phyloP scores from a whole-genome alignment of 2,329 filamentous ascomycete genomes.

The Fusarium duplospermum region DNA sequence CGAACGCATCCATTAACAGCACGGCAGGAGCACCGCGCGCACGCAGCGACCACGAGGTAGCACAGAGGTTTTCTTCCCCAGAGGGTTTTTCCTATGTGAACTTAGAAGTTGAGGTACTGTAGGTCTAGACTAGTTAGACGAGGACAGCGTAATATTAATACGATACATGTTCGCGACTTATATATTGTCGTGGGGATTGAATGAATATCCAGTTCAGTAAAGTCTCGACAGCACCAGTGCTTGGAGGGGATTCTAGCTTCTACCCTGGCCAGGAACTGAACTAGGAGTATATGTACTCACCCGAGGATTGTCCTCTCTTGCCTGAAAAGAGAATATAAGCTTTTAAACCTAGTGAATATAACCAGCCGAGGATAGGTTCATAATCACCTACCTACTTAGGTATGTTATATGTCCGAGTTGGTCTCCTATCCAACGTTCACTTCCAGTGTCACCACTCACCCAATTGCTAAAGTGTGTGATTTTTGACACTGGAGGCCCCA shows the following conservation, averaged over 20 bases:
- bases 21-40: no score
- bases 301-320: not conserved
- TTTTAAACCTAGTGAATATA: not conserved
- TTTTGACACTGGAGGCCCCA: not conserved
- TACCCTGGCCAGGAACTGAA: not conserved
- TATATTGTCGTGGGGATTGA: not conserved
- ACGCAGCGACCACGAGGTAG: no score
- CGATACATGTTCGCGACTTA: not conserved
- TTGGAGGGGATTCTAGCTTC: not conserved
- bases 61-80: no score
- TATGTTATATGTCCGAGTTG: not conserved
- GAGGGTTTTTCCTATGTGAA: no score
- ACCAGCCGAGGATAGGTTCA: not conserved
- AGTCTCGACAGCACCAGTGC: not conserved
- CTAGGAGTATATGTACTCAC: not conserved
- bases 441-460: not conserved
- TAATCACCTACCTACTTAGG: not conserved
- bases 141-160: no score
- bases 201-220: not conserved
- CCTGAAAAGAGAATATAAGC: not conserved
- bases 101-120: no score
- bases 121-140: no score
- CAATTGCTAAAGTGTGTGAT: not conserved
- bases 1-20: no score
- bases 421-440: not conserved